These are phyloP conservation scores for Nakaseomyces nivariensis DNA, from an alignment of 1,139 yeast species.

Conservation along the genomic window DNA sequence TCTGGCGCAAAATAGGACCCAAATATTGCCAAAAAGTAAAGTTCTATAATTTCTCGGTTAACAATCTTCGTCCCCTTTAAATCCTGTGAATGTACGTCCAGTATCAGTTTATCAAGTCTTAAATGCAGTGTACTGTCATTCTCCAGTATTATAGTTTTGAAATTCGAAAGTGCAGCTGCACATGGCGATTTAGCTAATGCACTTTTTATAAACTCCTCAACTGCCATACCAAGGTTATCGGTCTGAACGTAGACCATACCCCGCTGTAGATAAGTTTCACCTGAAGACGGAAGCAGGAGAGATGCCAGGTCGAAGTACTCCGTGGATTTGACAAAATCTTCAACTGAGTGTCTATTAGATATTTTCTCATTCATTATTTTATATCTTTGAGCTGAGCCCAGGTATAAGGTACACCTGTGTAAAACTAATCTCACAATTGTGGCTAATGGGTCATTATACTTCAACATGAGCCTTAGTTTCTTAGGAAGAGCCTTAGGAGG, in stretches of 20 bases:
- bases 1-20: conserved; percentile 20
- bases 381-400: conserved; percentile 56
- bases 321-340: conserved; percentile 37
- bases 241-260: conserved; percentile 45
- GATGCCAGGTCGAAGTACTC: conserved; percentile 45
- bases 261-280: conserved; percentile 52
- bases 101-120: conserved; percentile 11
- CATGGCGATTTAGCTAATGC: conserved; percentile 44
- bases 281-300: conserved; percentile 50
- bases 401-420: conserved; percentile 45
- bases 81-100: conserved; percentile 12
- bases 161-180: conserved; percentile 18
- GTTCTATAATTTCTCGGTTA: conserved; percentile 27
- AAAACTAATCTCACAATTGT: conserved; percentile 40
- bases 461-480: conserved; percentile 11
- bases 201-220: conserved; percentile 50
- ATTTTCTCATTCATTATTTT: conserved; percentile 39
- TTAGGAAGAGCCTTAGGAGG: conserved; percentile 14
- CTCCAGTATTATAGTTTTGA: conserved; percentile 16
- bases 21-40: conserved; percentile 24
- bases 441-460: conserved; percentile 16
- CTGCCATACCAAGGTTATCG: conserved; percentile 34
- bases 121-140: conserved; percentile 15
- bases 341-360: conserved; percentile 33
- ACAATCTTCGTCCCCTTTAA: conserved; percentile 17